Evolutionary conservation across 139 green algal genomes (phyloP).

Genomic region (Chlorella vulgaris): DNA sequence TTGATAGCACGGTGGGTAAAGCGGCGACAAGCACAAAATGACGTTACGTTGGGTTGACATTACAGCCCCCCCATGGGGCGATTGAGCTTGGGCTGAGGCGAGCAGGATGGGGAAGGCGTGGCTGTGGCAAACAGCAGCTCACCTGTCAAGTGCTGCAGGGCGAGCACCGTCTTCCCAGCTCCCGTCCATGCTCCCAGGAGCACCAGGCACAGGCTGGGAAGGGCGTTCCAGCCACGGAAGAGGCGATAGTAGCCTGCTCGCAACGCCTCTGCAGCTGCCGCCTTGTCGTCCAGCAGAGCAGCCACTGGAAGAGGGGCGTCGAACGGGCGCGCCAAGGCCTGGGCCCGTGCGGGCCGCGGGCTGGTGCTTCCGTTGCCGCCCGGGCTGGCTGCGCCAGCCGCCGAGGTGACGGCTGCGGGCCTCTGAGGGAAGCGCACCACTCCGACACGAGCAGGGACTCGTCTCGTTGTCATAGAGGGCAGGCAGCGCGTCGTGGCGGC

Average conservation of each 20-base stretch:
- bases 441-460: neutral
- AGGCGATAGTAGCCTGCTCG: neutral
- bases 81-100: neutral
- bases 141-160: conserved; percentile 7
- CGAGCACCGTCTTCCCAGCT: conserved; percentile 28
- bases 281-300: too few species aligned
- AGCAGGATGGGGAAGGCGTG: too few species aligned
- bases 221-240: conserved; percentile 16
- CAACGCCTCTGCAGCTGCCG: too few species aligned
- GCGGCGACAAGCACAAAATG: neutral
- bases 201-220: conserved; percentile 15
- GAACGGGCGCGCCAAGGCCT: neutral
- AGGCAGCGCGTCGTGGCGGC: too few species aligned
- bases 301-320: neutral
- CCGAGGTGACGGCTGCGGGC: neutral
- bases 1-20: neutral
- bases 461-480: too few species aligned
- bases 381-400: neutral
- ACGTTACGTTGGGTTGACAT: too few species aligned
- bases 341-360: neutral
- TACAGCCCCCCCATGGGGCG: too few species aligned
- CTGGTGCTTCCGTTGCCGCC: neutral
- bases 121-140: too few species aligned
- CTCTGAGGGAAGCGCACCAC: neutral
- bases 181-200: conserved; percentile 26